A percentile compares a stretch with the other conserved stretches of the same genome.
Conservation (phyloP, 2,329 filamentous ascomycete genomes). For the Albophoma yamanashiensis region DNA sequence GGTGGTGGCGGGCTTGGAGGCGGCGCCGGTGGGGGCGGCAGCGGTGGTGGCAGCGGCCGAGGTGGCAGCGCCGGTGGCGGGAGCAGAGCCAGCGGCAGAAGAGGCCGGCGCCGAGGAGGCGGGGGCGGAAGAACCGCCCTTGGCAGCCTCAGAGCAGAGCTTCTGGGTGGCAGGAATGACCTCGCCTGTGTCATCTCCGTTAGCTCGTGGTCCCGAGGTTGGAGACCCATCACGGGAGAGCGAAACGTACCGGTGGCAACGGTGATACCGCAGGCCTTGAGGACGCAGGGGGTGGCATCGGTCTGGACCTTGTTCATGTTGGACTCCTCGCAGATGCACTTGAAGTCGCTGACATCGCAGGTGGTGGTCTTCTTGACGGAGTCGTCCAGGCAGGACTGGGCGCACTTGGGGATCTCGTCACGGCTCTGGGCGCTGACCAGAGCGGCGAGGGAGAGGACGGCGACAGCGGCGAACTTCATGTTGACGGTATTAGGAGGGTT, state of each 20-base stretch:
- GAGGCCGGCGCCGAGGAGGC: not conserved
- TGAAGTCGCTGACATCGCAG: constrained; percentile 14
- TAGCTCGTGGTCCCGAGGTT: not conserved
- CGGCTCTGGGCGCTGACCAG: constrained; percentile 22
- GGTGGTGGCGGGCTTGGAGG: constrained; percentile 4
- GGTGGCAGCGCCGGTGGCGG: not conserved
- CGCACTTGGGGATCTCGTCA: constrained; percentile 25
- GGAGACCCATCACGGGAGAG: not conserved
- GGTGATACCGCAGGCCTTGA: constrained; percentile 17
- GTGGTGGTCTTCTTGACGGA: constrained; percentile 16
- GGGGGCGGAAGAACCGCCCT: not conserved
- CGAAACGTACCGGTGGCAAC: constrained; percentile 18
- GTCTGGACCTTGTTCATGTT: constrained; percentile 14
- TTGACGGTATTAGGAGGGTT: constrained; percentile 13
- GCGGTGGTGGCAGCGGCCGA: not conserved
- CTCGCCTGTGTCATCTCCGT: constrained; percentile 11
- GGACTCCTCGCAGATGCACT: constrained; percentile 12
- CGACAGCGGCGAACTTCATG: constrained; percentile 26
- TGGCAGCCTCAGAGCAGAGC: no score
- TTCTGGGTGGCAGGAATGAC: constrained; percentile 17
- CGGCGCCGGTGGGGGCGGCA: constrained; percentile 4
- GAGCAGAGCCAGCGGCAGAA: not conserved
- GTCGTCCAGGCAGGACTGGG: constrained; percentile 22
- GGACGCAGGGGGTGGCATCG: constrained; percentile 16
- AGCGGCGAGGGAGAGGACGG: constrained; percentile 21